phyloP scores from a whole-genome alignment of 202 grass and related monocot genomes.

The Musa balbisiana region DNA sequence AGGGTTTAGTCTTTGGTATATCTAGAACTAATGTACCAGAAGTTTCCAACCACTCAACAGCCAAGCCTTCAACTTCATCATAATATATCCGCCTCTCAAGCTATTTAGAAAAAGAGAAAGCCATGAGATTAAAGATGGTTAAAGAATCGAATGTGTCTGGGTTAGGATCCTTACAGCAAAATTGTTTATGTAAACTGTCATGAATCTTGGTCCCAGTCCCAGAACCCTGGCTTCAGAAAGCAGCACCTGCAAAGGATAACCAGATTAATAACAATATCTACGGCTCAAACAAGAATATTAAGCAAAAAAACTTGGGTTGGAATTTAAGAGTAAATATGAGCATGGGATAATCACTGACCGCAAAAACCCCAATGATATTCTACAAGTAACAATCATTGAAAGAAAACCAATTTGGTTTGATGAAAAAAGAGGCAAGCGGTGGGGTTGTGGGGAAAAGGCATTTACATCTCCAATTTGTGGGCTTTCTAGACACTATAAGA shows the following conservation, averaged over 20 bases:
- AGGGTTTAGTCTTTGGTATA: constrained; percentile 41
- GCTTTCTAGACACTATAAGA: no score
- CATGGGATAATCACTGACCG: no score
- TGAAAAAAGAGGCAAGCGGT: no score
- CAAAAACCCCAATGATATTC: no score
- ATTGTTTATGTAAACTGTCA: constrained; percentile 80
- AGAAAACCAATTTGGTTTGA: no score
- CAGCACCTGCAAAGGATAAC: constrained; percentile 36
- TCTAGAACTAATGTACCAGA: constrained; percentile 72
- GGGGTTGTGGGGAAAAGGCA: no score
- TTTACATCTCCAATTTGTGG: no score
- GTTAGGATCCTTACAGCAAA: constrained; percentile 53
- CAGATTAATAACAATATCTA: constrained; percentile 28
- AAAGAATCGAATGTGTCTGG: constrained; percentile 17
- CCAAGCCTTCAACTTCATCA: constrained; percentile 74
- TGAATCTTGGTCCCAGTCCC: constrained; percentile 86
- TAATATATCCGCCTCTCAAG: constrained; percentile 88
- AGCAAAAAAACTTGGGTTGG: background rate
- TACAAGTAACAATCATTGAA: no score
- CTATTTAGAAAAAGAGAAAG: constrained; percentile 33
- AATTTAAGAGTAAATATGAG: no score
- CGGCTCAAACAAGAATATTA: background rate
- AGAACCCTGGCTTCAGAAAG: constrained; percentile 74
- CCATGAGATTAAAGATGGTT: constrained; percentile 8
- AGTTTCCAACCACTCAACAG: constrained; percentile 73